Evolutionary conservation across 2,329 filamentous ascomycete species (phyloP).

Genomic region (Colletotrichum spinosum): DNA sequence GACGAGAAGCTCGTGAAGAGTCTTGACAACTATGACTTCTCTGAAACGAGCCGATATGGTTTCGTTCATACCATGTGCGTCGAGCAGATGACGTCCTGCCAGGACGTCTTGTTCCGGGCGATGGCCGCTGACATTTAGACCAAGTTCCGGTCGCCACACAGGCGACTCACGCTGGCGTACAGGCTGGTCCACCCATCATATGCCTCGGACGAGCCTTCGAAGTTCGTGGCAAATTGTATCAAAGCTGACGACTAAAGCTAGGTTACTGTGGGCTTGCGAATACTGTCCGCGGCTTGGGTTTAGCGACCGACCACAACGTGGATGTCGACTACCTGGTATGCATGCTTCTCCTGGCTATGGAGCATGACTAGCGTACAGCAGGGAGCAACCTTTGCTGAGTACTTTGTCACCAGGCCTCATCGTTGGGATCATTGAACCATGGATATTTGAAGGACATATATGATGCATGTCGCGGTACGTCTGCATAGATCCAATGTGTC

Average conservation of each 20-base stretch:
- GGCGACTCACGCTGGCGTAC: slow-evolving; percentile 57
- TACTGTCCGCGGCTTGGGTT: slow-evolving; percentile 72
- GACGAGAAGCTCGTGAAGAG: slow-evolving; percentile 74
- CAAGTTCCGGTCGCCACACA: slow-evolving; percentile 67
- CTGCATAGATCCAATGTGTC: slow-evolving; percentile 24
- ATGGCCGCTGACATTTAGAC: slow-evolving; percentile 39
- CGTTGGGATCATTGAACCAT: slow-evolving; percentile 80
- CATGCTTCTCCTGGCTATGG: slow-evolving; percentile 36
- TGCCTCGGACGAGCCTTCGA: slow-evolving; percentile 28
- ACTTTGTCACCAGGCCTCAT: slow-evolving; percentile 71
- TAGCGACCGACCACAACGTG: slow-evolving; percentile 65
- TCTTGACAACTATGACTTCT: slow-evolving; percentile 84
- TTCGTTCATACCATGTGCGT: slow-evolving; percentile 89
- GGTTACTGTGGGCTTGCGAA: slow-evolving; percentile 81
- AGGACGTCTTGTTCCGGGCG: neutral
- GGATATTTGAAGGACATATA: slow-evolving; percentile 72
- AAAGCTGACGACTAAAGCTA: slow-evolving; percentile 44
- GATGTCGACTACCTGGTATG: slow-evolving; percentile 80
- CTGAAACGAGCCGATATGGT: slow-evolving; percentile 74
- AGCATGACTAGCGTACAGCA: slow-evolving; percentile 20
- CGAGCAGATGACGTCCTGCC: slow-evolving; percentile 10
- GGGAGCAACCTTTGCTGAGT: slow-evolving; percentile 38
- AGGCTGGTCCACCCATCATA: slow-evolving; percentile 44
- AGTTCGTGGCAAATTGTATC: slow-evolving; percentile 17
- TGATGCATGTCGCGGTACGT: slow-evolving; percentile 64